Evolutionary conservation across 2,329 filamentous ascomycete genomes (phyloP).

Genomic region (Venturia nashicola): DNA sequence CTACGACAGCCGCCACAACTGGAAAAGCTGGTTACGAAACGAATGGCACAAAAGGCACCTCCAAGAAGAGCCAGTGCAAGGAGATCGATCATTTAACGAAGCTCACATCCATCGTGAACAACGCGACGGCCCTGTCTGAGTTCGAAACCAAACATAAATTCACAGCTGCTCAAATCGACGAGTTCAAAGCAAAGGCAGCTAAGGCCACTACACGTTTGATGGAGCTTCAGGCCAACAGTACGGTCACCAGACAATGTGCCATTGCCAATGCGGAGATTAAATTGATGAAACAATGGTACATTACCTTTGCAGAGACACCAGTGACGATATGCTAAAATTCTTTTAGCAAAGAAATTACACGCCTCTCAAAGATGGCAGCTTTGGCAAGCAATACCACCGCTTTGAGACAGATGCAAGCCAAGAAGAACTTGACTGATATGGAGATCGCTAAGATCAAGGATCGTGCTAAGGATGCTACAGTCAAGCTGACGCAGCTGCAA

Average conservation of each 20-base stretch:
- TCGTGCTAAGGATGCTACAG: conserved; percentile 15
- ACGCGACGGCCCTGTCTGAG: conserved; percentile 19
- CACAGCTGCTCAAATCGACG: conserved; percentile 14
- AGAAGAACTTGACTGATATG: conserved; percentile 16
- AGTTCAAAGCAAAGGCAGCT: conserved; percentile 18
- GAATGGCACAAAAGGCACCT: not conserved
- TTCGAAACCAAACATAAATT: conserved; percentile 18
- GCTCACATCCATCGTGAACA: conserved; percentile 17
- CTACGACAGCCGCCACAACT: not conserved
- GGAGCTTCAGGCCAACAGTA: conserved; percentile 17
- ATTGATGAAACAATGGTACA: conserved; percentile 13
- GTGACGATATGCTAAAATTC: not conserved
- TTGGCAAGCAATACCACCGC: conserved; percentile 19
- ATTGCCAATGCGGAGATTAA: conserved; percentile 16
- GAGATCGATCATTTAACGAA: conserved; percentile 15
- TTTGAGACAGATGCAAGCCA: conserved; percentile 15
- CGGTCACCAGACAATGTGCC: conserved; percentile 17
- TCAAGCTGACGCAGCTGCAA: conserved; percentile 16
- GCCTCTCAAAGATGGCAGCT: conserved; percentile 14
- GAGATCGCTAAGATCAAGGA: conserved; percentile 16
- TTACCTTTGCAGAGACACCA: not conserved
- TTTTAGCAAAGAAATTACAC: conserved; percentile 15
- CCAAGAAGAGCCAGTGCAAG: conserved; percentile 12
- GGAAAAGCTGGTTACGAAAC: not conserved
- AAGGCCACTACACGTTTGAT: conserved; percentile 16